Percentiles rank a stretch among this genome's conserved stretches.
Evolutionary conservation across 495 filamentous ascomycete species (phyloP).

Genomic region (Penicillium robsamsonii): DNA sequence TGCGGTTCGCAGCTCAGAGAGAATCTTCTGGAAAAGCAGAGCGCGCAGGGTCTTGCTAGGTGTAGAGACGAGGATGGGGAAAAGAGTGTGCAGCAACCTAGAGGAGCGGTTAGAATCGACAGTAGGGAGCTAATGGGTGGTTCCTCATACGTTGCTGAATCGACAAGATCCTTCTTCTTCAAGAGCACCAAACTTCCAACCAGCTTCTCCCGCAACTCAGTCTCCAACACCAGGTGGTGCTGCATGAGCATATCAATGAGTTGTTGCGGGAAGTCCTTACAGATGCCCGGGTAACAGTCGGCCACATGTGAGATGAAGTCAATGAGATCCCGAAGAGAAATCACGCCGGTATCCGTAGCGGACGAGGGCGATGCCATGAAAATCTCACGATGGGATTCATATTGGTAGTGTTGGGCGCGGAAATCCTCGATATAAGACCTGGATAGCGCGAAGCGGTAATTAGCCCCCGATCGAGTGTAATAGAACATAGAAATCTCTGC

Average conservation of each 20-base stretch:
- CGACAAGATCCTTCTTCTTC: slow-evolving; percentile 85
- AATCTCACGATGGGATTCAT: slow-evolving; percentile 85
- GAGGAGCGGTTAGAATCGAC: slow-evolving; percentile 12
- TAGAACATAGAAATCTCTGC: neutral
- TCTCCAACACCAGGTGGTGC: slow-evolving; percentile 76
- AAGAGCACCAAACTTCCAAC: slow-evolving; percentile 86
- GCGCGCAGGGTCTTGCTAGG: slow-evolving; percentile 82
- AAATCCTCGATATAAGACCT: slow-evolving; percentile 87
- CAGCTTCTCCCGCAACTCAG: slow-evolving; percentile 87
- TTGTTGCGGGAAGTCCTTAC: slow-evolving; percentile 73
- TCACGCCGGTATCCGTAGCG: slow-evolving; percentile 68
- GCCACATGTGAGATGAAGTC: slow-evolving; percentile 91
- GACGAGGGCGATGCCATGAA: slow-evolving; percentile 79
- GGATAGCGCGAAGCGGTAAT: slow-evolving; percentile 8
- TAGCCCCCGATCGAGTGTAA: neutral
- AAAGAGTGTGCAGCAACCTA: slow-evolving; percentile 79
- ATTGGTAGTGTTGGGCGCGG: slow-evolving; percentile 83
- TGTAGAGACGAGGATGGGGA: slow-evolving; percentile 84
- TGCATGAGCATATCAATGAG: slow-evolving; percentile 73
- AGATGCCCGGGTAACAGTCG: slow-evolving; percentile 84
- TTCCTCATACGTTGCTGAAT: slow-evolving; percentile 63
- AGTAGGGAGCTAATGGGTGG: neutral
- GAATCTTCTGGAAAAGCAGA: slow-evolving; percentile 84
- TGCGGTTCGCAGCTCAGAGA: slow-evolving; percentile 80
- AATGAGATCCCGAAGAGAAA: slow-evolving; percentile 79